phyloP scores from a whole-genome alignment of 495 filamentous ascomycete genomes.

The Usnea hakonensis region DNA sequence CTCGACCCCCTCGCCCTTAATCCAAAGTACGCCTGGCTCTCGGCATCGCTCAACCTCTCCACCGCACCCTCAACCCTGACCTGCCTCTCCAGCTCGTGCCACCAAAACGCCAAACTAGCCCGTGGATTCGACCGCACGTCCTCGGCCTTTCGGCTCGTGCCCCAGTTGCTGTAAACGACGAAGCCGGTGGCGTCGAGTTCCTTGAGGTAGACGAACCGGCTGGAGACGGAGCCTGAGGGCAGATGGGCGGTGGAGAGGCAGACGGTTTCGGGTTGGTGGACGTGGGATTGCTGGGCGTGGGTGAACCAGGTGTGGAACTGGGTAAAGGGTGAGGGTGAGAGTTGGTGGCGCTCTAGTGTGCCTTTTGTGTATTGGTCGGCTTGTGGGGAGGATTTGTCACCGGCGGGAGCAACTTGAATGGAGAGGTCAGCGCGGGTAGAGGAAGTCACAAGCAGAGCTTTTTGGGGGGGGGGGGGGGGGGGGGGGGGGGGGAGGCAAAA shows the following conservation, averaged over 20 bases:
- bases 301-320: conserved; percentile 89
- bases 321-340: conserved; percentile 48
- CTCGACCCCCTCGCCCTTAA: conserved; percentile 66
- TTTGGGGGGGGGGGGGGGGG: too few relatives aligned
- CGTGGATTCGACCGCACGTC: conserved; percentile 60
- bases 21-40: conserved; percentile 85
- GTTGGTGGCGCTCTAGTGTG: conserved; percentile 37
- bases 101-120: conserved; percentile 76
- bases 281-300: conserved; percentile 50
- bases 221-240: conserved; percentile 74
- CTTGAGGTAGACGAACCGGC: conserved; percentile 86
- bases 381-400: conserved; percentile 58
- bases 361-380: conserved; percentile 18
- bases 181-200: conserved; percentile 66
- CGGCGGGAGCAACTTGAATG: conserved; percentile 78
- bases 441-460: conserved; percentile 26
- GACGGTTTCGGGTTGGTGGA: conserved; percentile 62
- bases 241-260: conserved; percentile 78
- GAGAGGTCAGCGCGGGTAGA: conserved; percentile 91
- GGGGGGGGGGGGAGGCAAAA: conserved; percentile 19
- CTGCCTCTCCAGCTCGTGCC: conserved; percentile 69
- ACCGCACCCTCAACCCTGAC: conserved; percentile 56
- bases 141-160: conserved; percentile 53
- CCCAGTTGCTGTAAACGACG: conserved; percentile 90
- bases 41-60: conserved; percentile 55